Base-by-base conservation (phyloP, 2,329 filamentous ascomycete species). In the Trichoderma brevicompactum region DNA sequence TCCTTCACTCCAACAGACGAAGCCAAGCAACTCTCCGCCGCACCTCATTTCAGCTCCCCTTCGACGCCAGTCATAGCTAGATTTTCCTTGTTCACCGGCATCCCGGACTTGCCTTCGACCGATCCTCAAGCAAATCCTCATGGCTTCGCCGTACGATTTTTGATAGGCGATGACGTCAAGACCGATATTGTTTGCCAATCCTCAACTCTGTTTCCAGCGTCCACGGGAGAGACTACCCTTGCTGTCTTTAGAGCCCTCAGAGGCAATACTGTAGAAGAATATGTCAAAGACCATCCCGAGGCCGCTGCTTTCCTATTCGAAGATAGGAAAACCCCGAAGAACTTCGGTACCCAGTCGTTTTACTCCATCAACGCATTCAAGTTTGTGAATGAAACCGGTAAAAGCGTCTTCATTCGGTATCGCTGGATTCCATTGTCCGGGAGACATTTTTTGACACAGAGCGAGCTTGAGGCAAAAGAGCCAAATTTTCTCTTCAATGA, bases 1-100 rank as follows among this genome's bases (percentile, higher is more conserved):
- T 44, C 54, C 23, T 65, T 79, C 46, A 48, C 40, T 4, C 65
- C 65, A 23, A 50, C 60, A 17, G 17, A 46, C 15, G 52, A 66
- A n/a, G 65, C 65, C 15, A 64, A 64, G 43, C 15, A 56, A 7
- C 38, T 64, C 7, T 66, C 65, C 12, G 34, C 9, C 10, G 65
- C 65, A 7, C 50, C 60, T 32, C 65, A 66, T 32, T 66, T 66
- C 34, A 53, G 32, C n/a, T 38, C 53, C 15, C 38, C 65, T 10
- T 59, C 53, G 8, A 66, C 65, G 1, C 34, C 60, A 17, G 60
- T 66, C 40, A 19, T 65, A 5, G 65, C 61, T 2, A 55, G 65
- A 40, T 66, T 66, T 17, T 66, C 65, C 13, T 19, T 65, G 1
- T 60, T 56, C 4, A 54, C 38, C 12, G 65, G 65, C 5, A 48